phyloP scores from a whole-genome alignment of 2,329 filamentous ascomycete genomes.

The Tolypocladium sp. region DNA sequence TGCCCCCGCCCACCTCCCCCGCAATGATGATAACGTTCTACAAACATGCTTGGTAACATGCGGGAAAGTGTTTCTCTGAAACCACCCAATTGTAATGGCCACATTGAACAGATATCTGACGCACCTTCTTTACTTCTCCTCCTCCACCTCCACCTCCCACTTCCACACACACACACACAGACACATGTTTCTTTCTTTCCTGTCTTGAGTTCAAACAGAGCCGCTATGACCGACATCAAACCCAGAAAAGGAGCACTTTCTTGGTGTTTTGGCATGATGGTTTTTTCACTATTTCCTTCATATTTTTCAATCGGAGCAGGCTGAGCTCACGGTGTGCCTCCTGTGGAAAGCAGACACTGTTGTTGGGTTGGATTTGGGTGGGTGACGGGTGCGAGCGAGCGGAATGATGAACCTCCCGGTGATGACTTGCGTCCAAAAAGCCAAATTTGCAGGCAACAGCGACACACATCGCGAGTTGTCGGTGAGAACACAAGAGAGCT shows the following conservation, averaged over 20 bases:
- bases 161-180: background rate
- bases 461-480: constrained; percentile 30
- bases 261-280: background rate
- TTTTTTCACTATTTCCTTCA: constrained; percentile 8
- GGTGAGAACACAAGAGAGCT: constrained; percentile 47
- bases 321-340: constrained; percentile 12
- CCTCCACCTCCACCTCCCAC: background rate
- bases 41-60: background rate
- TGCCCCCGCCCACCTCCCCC: background rate
- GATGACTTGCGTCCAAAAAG: constrained; percentile 48
- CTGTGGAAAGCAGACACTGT: background rate
- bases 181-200: background rate
- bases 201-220: background rate
- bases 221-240: background rate
- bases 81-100: background rate
- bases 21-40: background rate
- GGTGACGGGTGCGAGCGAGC: background rate
- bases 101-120: background rate
- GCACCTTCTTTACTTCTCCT: background rate
- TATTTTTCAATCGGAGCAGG: constrained; percentile 49
- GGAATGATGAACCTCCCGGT: constrained; percentile 21
- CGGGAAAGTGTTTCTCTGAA: background rate
- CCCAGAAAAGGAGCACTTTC: background rate
- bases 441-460: constrained; percentile 48
- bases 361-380: background rate